Evolutionary conservation across 2,329 filamentous ascomycete genomes (phyloP), one percentile per base, ranked within the genome.

Genomic region (Onygenales sp.): DNA sequence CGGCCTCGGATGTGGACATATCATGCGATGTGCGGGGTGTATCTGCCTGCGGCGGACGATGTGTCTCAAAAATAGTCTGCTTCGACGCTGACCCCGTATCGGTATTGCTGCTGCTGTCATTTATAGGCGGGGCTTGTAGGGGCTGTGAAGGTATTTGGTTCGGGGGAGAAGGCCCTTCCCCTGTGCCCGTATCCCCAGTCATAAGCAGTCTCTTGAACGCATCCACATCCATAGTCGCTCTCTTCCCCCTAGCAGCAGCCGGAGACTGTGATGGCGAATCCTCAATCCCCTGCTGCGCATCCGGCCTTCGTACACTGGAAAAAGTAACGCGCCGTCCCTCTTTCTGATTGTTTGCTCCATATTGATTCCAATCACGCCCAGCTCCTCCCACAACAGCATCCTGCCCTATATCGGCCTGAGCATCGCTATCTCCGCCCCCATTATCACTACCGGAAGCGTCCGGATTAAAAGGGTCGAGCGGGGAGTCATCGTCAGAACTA

Each of bases 171-270:
- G 45, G 14, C 10, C 31, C 46, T 11, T 48, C 39, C 14, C 46
- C 46, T 5, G 14, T 35, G 43, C 71, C 78, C 38, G 79, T 66
- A 61, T 83, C 81, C 17, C 88, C 88, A 0, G 87, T 93, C 72
- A 93, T 75, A 47, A 93, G 76, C 56, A 93, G 71, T 55, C 84
- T 79, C 63, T 84, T 84, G 71, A 93, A 93, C 7, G 87, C 83
- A 64, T 89, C 83, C 1, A 92, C 88, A 64, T 93, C 86, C 58
- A 92, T 69, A 0, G 81, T 77, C 39, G 66, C 66, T 63, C 66
- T 71, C 59, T 56, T 58, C n/a, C 35, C 45, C 14, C 43, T 53
- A 11, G n/a, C 14, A 41, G 36, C 53, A n/a, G 27, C 27, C 17
- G n/a, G 31, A 11, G 14, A 11, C 21, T 11, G 7, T 14, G 17